Base-by-base conservation (phyloP, 2,329 filamentous ascomycete genomes). In the Knufia fluminis region DNA sequence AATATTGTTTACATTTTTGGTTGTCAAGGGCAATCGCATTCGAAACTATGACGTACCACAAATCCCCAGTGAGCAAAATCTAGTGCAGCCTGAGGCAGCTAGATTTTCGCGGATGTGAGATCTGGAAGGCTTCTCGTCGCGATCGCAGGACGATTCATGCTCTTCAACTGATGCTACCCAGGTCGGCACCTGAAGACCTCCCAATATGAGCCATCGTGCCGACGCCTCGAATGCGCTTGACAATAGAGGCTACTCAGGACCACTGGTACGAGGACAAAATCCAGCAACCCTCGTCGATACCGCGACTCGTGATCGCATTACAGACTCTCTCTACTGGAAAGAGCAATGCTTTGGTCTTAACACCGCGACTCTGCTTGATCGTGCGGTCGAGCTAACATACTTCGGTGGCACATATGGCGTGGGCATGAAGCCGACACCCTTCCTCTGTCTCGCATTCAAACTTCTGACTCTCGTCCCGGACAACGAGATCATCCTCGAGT, bases 301-400 rank as follows among this genome's bases (percentile, higher is more conserved):
- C 67, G 85, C 89, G 35, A 88, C 96, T 57, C 86, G 86, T 63
- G 92, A 98, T 69, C 89, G 92, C 64, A 96, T 98, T 67, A 82
- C 90, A 59, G 89, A 95, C 63, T 87, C 82, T 47, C 94, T 95
- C 71, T 98, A 95, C 73, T 98, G 89, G 85, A 96, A 96, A 68
- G 92, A 97, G 70, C 90, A 96, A 71, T 96, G 92, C 66, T 98
- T 97, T 69, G 92, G 86, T 36, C 76, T 98, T 57, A 98, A 97
- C 71, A 78, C 79, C 2, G 81, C 81, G 1, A 83, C 80, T 0
- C 67, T 98, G 4, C 84, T 95, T 60, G 87, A 96, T 70, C 86
- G 92, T 56, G 90, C 94, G 0, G 85, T 88, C 22, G 85, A 91
- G 59, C 78, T 98, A 41, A 77, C 72, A 43, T 92, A 85, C 67